A percentile compares a stretch with the other conserved stretches of the same genome.
Evolutionary conservation across 345 rosid species (phyloP).

Genomic region (Dimocarpus longan): DNA sequence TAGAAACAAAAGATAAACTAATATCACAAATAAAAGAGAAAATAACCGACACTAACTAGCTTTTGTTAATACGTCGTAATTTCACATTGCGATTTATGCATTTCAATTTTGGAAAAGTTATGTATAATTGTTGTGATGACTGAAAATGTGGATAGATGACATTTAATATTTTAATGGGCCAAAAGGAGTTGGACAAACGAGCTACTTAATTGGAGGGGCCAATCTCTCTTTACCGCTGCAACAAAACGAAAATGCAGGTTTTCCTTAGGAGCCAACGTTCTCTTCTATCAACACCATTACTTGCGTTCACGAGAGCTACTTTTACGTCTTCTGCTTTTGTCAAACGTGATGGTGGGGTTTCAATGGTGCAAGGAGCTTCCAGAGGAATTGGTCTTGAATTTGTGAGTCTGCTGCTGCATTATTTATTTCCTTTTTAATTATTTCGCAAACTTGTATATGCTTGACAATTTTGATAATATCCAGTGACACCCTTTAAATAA

Average conservation of each 20-base stretch:
- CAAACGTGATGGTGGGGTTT: constrained; percentile 75
- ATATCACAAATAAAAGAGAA: too few relatives aligned
- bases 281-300: neutral
- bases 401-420: constrained; percentile 42
- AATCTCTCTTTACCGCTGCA: neutral
- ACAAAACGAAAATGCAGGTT: constrained; percentile 20
- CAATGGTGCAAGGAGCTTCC: constrained; percentile 93
- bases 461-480: too few relatives aligned
- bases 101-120: too few relatives aligned
- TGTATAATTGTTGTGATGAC: too few relatives aligned
- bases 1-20: too few relatives aligned
- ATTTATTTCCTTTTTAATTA: neutral
- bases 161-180: constrained; percentile 1
- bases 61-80: too few relatives aligned
- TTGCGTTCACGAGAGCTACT: constrained; percentile 23
- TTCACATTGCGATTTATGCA: too few relatives aligned
- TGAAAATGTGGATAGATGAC: neutral
- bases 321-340: constrained; percentile 36
- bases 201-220: neutral
- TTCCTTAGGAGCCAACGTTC: neutral
- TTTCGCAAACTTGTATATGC: too few relatives aligned
- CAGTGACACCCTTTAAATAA: too few relatives aligned
- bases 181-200: neutral
- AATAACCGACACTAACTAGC: too few relatives aligned
- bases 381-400: constrained; percentile 92